Percentiles rank a stretch among this genome's conserved stretches.
phyloP scores from a whole-genome alignment of 257 asterid genomes.

The Solanum clarkiae region DNA sequence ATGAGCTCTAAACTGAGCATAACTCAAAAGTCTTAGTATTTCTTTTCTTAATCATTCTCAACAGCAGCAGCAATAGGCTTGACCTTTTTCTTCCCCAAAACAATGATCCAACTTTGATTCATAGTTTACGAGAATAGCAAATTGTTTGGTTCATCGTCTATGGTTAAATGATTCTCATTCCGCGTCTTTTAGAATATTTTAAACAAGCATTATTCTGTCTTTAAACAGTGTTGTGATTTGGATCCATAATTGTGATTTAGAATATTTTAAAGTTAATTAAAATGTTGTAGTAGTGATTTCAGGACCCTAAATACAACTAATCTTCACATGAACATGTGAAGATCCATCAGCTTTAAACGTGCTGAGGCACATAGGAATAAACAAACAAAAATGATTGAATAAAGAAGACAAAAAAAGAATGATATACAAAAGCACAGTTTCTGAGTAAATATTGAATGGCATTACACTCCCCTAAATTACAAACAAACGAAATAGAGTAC shows the following conservation, averaged over 20 bases:
- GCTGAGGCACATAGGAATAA: background rate
- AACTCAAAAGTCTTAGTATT: too few species aligned
- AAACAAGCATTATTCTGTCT: background rate
- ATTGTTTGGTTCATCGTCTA: background rate
- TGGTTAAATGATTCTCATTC: background rate
- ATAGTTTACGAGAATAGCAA: background rate
- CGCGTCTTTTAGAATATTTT: background rate
- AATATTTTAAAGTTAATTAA: background rate
- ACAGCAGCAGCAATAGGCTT: too few species aligned
- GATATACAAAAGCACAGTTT: background rate
- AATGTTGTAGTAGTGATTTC: background rate
- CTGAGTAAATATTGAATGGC: background rate
- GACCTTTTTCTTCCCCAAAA: too few species aligned
- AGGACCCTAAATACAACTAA: background rate
- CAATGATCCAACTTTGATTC: too few species aligned
- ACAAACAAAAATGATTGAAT: background rate
- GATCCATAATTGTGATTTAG: background rate
- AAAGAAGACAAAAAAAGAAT: background rate
- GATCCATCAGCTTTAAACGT: slow-evolving; percentile 1
- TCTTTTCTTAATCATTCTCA: background rate
- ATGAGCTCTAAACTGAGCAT: too few species aligned
- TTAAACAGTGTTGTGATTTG: background rate
- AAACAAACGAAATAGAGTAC: background rate
- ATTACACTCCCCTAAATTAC: background rate
- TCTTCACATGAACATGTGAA: background rate